Evolutionary conservation across 108 stramenopile genomes (phyloP), one percentile per base, ranked within the genome.

Genomic region (Halocafeteria seosinensis): DNA sequence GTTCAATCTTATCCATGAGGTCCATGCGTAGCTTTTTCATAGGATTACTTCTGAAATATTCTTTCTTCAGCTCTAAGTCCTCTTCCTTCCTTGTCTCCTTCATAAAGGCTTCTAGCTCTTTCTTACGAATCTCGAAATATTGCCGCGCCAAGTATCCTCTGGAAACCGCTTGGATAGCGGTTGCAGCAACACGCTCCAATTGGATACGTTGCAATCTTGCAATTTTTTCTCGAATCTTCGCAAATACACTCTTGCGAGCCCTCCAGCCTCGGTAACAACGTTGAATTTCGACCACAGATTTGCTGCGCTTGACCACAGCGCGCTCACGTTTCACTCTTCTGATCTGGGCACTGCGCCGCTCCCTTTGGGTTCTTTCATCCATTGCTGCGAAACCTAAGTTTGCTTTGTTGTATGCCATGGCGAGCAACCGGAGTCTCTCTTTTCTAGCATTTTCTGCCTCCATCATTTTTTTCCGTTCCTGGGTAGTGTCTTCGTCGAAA

Each of bases 31-130:
- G 32, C 53, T 31, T 55, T 30, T 64, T 13, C 21, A 64, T 52
- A 12, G 66, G 26, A 62, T 77, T 72, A 5, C 58, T 70, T 12
- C 63, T 61, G 50, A 62, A 78, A 61, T 60, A 78, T 52, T 73
- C 70, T 37, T 71, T 73, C 31, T 74, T 67, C 55, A 71, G 69
- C 53, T 67, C 38, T 42, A 53, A 29, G 27, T 69, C 62, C 71
- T 78, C 77, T 35, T 73, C 65, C 38, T 37, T 36, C 1, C 77
- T 38, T 13, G 72, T 53, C 29, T 29, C 21, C 12, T 67, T 38
- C 29, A 78, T 57, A 64, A 78, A 78, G 50, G 74, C 71, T n/a
- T 73, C 73, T 62, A 78, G 61, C 35, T 74, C 73, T 50, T 55
- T 51, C 29, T 73, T 36, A 31, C 35, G 38, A 3, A 58, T 50